A percentile compares a stretch with the other conserved stretches of the same genome.
phyloP scores from a whole-genome alignment of 805 yeast species.

The Candida orba region DNA sequence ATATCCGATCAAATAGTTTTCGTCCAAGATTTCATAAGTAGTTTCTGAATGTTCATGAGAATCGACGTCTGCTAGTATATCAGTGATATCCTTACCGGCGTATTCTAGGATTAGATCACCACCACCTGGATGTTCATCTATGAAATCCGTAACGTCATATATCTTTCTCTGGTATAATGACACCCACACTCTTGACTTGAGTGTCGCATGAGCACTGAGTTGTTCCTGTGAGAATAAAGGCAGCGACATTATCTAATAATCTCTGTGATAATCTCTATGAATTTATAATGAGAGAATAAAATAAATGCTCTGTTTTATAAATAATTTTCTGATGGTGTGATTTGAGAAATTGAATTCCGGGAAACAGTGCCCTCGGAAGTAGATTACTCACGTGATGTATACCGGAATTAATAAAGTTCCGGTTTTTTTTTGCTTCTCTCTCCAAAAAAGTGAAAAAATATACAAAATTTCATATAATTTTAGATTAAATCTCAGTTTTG shows the following conservation, averaged over 20 bases:
- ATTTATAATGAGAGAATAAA: too few species aligned
- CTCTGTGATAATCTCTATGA: too few species aligned
- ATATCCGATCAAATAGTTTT: constrained; percentile 71
- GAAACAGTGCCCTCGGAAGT: too few species aligned
- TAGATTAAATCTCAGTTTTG: too few species aligned
- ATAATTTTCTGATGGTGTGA: too few species aligned
- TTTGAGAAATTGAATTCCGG: too few species aligned
- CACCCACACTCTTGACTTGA: constrained; percentile 62
- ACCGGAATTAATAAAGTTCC: too few species aligned
- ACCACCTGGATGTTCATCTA: constrained; percentile 69
- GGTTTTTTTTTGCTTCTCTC: too few species aligned
- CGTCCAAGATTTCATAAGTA: constrained; percentile 82
- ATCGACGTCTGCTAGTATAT: constrained; percentile 63
- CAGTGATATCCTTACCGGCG: constrained; percentile 82
- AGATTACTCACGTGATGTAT: too few species aligned
- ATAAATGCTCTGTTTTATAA: too few species aligned
- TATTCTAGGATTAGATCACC: constrained; percentile 71
- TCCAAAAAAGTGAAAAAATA: too few species aligned
- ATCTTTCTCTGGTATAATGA: constrained; percentile 72
- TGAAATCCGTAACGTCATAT: constrained; percentile 65
- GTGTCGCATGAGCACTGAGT: constrained; percentile 44
- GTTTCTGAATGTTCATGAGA: constrained; percentile 78
- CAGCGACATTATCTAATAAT: constrained; percentile 25
- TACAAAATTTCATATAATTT: too few species aligned
- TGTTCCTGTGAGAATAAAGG: constrained; percentile 55